Conservation (phyloP, 768 basidiomycete genomes). For the Austroboletus festivus region DNA sequence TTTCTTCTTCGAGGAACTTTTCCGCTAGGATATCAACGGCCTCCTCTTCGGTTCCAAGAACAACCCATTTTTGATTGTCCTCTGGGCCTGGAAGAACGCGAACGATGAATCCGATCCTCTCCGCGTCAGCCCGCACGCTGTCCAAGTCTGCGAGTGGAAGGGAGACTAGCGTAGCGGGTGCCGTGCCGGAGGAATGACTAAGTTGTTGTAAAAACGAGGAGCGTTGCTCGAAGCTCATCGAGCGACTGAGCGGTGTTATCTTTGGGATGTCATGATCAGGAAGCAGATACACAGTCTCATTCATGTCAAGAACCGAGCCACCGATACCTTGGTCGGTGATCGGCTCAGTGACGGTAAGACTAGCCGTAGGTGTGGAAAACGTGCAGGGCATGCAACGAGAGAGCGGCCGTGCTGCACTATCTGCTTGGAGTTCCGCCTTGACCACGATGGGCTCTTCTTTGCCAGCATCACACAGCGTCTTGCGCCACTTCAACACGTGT, state of each 20-base stretch:
- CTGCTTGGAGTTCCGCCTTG: constrained; percentile 1
- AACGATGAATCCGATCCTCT: constrained; percentile 42
- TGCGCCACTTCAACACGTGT: constrained; percentile 27
- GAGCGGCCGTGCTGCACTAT: constrained; percentile 1
- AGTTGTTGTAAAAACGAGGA: constrained; percentile 48
- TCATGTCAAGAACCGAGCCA: constrained; percentile 21
- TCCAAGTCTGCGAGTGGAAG: constrained; percentile 45
- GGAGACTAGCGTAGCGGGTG: constrained; percentile 48
- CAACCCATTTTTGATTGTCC: constrained; percentile 40
- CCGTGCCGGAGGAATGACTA: constrained; percentile 29
- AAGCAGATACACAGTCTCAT: constrained; percentile 26
- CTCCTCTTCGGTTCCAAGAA: constrained; percentile 50
- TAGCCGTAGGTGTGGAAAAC: constrained; percentile 46
- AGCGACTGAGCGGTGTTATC: constrained; percentile 38
- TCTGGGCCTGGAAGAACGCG: constrained; percentile 35
- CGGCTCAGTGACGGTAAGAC: constrained; percentile 25
- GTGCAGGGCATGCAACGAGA: constrained; percentile 56
- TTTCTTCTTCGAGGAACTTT: constrained; percentile 31
- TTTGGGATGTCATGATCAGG: constrained; percentile 12
- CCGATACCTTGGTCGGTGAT: constrained; percentile 34
- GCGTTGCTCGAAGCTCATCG: constrained; percentile 53
- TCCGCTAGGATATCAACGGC: constrained; percentile 37
- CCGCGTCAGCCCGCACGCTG: constrained; percentile 39
- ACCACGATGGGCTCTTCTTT: constrained; percentile 29
- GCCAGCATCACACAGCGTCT: constrained; percentile 36